These are phyloP conservation scores for Metschnikowia santaceciliae DNA, from an alignment of 805 yeast genomes.

Conservation along the genomic window DNA sequence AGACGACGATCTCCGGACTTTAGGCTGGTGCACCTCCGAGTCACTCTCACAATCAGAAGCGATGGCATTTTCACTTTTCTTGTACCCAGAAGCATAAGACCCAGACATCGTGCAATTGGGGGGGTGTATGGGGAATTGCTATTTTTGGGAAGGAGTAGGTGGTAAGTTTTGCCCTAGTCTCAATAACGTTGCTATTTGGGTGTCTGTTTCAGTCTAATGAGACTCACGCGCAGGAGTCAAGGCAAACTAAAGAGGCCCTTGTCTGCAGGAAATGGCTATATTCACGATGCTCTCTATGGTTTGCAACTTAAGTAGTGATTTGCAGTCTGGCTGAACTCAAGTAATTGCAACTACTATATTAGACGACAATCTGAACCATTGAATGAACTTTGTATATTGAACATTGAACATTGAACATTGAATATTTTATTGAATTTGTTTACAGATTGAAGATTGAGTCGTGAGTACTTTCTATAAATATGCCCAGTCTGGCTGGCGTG, in stretches of 20 bases:
- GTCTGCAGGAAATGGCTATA: background rate
- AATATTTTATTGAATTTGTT: too few species aligned
- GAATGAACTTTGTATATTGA: too few species aligned
- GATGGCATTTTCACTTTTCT: constrained; percentile 30
- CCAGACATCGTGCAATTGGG: constrained; percentile 15
- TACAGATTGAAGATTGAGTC: too few species aligned
- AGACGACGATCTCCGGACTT: constrained; percentile 50
- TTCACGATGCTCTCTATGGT: background rate
- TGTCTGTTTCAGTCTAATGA: background rate
- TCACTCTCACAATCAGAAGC: constrained; percentile 36
- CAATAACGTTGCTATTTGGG: constrained; percentile 2
- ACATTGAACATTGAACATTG: too few species aligned
- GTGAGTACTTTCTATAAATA: background rate
- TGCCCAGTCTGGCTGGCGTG: background rate
- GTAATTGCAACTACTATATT: too few species aligned
- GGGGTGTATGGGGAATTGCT: background rate
- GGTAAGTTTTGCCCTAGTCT: background rate
- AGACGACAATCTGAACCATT: too few species aligned
- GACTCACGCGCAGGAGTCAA: background rate
- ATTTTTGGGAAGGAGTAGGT: background rate
- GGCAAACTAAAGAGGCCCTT: background rate
- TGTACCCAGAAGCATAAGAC: constrained; percentile 20
- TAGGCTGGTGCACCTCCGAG: constrained; percentile 21
- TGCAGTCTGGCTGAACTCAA: background rate
- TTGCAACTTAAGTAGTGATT: background rate